Conservation (phyloP, 2,329 filamentous ascomycete species). For the Colletotrichum nymphaeae region DNA sequence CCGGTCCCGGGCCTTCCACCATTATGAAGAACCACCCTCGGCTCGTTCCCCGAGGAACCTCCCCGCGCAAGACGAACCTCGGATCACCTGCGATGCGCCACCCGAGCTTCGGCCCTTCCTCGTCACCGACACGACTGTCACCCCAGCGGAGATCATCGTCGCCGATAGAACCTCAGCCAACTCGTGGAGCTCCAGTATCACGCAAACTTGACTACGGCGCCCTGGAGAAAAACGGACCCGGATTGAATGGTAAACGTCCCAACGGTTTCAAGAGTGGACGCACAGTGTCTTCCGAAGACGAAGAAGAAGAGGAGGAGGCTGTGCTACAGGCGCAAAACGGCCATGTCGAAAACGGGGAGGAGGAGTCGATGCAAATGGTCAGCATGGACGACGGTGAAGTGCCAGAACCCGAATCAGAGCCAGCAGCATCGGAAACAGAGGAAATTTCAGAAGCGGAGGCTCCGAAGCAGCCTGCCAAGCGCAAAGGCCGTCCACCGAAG, state of each 20-base stretch:
- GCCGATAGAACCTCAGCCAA: slow-evolving; percentile 38
- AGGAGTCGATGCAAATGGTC: slow-evolving; percentile 58
- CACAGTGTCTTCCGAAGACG: slow-evolving; percentile 39
- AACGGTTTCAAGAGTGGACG: slow-evolving; percentile 42
- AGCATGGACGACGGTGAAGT: slow-evolving; percentile 41
- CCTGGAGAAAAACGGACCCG: slow-evolving; percentile 37
- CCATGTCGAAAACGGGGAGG: slow-evolving; percentile 44
- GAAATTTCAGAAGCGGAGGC: slow-evolving; percentile 35
- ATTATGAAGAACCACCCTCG: slow-evolving; percentile 58
- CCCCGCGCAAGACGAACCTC: slow-evolving; percentile 73
- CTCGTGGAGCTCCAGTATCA: slow-evolving; percentile 56
- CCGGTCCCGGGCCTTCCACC: slow-evolving; percentile 65
- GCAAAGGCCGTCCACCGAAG: slow-evolving; percentile 31
- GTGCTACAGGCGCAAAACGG: slow-evolving; percentile 37
- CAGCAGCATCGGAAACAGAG: slow-evolving; percentile 41
- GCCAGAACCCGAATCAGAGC: slow-evolving; percentile 44
- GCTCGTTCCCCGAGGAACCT: slow-evolving; percentile 45
- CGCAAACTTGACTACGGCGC: slow-evolving; percentile 65
- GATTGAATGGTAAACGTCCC: slow-evolving; percentile 36
- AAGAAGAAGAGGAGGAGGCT: slow-evolving; percentile 44
- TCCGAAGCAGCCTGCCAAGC: slow-evolving; percentile 25
- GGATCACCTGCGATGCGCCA: slow-evolving; percentile 71
- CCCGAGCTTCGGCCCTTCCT: slow-evolving; percentile 65
- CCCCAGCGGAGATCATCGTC: slow-evolving; percentile 39
- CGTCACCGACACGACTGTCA: slow-evolving; percentile 59